Base-by-base conservation (phyloP, 2,329 filamentous ascomycete species). In the Diaporthe velutina region DNA sequence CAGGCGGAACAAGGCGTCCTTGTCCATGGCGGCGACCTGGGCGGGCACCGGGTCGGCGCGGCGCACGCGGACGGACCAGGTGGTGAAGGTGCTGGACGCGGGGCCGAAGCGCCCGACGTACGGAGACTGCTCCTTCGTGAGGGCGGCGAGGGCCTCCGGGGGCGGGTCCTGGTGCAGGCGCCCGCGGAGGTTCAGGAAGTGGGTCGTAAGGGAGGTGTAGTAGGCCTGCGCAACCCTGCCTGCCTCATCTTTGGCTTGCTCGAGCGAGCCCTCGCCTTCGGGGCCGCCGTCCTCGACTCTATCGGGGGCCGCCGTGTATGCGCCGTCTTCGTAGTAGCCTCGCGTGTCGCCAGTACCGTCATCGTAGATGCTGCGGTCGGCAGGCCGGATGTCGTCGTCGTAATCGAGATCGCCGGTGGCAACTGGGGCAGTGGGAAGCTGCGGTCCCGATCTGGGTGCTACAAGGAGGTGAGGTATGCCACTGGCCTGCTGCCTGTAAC, bases 311-410 rank as follows among this genome's bases (percentile, higher is more conserved):
- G 92, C 93, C 33, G 93, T 90, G 81, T 95, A 98, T 50, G 94
- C 93, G 66, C 95, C 95, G 78, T 98, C 94, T 22, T 91, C 86
- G 81, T 94, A 97, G 80, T 91, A 92, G 15, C 93, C 93, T 73
- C 89, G 84, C 30, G 87, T 85, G 79, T 93, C 90, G 71, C 88
- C 87, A 28, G 83, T 76, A 8, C 86, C 86, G 73, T 85, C 81
- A 12, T 86, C 80, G 79, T 91, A 91, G 55, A 89, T 86, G 42
- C 80, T 81, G 68, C 83, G 82, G 74, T 88, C 85, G 4, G 77
- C 75, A 38, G 83, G 79, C 25, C 77, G 77, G 58, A 81, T 71
- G 5, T 76, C 77, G 45, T 80, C 78, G 28, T 83, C 80, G 35
- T 81, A 80, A 19, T 80, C 79, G 22, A 76, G 70, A 55, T 81